A percentile compares a stretch with the other conserved stretches of the same genome.
phyloP scores from a whole-genome alignment of 257 asterid species.

The Catharanthus roseus region DNA sequence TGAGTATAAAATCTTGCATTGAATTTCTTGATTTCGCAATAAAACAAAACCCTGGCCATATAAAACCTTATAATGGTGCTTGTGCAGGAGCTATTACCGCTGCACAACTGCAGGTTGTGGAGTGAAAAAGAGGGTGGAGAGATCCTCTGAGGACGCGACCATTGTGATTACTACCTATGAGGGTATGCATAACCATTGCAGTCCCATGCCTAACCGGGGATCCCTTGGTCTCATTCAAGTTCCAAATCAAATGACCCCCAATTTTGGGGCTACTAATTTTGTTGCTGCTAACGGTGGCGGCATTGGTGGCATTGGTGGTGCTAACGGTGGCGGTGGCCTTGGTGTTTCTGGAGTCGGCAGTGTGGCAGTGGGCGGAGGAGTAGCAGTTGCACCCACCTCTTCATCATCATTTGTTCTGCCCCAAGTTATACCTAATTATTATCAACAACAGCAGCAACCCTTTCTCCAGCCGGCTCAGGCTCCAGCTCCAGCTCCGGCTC shows the following conservation, averaged over 20 bases:
- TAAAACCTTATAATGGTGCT: too few relatives aligned
- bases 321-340: neutral
- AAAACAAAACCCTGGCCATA: too few relatives aligned
- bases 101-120: conserved; percentile 85
- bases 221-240: conserved; percentile 35
- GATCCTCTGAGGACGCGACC: conserved; percentile 70
- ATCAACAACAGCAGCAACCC: conserved; percentile 19
- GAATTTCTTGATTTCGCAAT: too few relatives aligned
- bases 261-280: too few relatives aligned
- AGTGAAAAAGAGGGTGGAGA: conserved; percentile 86
- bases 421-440: too few relatives aligned
- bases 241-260: too few relatives aligned
- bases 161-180: conserved; percentile 84
- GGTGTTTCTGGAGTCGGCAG: conserved; percentile 8
- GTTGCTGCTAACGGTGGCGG: conserved; percentile 8
- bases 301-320: neutral
- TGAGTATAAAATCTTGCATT: too few relatives aligned
- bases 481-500: conserved; percentile 22
- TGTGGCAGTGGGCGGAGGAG: too few relatives aligned
- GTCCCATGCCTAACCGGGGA: conserved; percentile 50
- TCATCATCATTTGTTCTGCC: neutral
- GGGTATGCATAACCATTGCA: conserved; percentile 76
- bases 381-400: too few relatives aligned
- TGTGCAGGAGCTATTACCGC: conserved; percentile 88
- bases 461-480: conserved; percentile 30